These are phyloP conservation scores for Botrytis hyacinthi DNA, from an alignment of 2,329 filamentous ascomycete species.

Conservation along the genomic window DNA sequence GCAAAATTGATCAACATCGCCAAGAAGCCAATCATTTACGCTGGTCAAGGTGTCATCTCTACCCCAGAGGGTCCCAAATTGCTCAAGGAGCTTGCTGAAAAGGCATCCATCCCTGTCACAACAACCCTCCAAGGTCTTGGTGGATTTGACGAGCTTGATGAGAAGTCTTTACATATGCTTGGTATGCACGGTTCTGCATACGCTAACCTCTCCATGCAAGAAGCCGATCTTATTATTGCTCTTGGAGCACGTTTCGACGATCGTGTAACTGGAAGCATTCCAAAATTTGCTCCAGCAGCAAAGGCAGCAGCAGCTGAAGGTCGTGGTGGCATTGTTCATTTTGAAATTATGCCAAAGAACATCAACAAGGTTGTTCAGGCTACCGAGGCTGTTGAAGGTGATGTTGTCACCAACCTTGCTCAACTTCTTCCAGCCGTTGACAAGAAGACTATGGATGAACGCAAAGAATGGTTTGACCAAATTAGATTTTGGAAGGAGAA, in stretches of 20 bases:
- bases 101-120: constrained; percentile 88
- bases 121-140: constrained; percentile 94
- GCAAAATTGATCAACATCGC: constrained; percentile 81
- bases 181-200: constrained; percentile 98
- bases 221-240: constrained; percentile 92
- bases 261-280: constrained; percentile 78
- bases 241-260: constrained; percentile 94
- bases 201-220: constrained; percentile 97
- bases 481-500: constrained; percentile 88
- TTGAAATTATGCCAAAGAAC: constrained; percentile 99
- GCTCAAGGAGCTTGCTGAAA: constrained; percentile 84
- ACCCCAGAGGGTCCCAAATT: constrained; percentile 75
- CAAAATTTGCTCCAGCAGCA: constrained; percentile 86
- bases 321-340: constrained; percentile 93
- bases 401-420: constrained; percentile 76
- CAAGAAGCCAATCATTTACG: constrained; percentile 94
- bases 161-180: constrained; percentile 95
- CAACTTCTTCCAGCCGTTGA: constrained; percentile 72
- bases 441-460: constrained; percentile 57
- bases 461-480: constrained; percentile 84
- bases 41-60: constrained; percentile 84
- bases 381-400: constrained; percentile 91
- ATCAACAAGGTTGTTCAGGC: constrained; percentile 99
- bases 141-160: constrained; percentile 86
- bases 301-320: constrained; percentile 80